phyloP scores from a whole-genome alignment of 2,329 filamentous ascomycete genomes.

The Hymenoscyphus linearis region DNA sequence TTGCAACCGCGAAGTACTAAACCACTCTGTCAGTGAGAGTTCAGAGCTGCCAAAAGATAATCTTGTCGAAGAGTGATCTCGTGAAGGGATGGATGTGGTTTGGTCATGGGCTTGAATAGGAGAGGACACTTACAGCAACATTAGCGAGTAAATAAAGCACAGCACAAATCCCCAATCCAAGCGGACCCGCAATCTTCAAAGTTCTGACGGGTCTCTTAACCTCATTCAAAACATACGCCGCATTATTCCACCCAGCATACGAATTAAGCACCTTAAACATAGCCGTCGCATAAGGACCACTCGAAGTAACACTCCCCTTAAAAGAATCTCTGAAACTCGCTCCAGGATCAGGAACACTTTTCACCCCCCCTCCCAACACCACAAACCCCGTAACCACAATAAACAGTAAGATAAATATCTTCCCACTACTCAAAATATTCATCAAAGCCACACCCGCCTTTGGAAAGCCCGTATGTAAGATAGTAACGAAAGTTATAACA shows the following conservation, averaged over 20 bases:
- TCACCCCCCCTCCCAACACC: constrained; percentile 34
- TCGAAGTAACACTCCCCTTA: constrained; percentile 38
- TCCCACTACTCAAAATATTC: constrained; percentile 42
- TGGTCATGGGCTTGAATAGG: not conserved
- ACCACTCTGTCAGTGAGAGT: not conserved
- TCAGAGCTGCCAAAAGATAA: not conserved
- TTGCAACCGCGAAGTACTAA: constrained; percentile 50
- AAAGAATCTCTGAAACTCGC: constrained; percentile 45
- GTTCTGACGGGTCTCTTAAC: constrained; percentile 51
- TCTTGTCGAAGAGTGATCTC: not conserved
- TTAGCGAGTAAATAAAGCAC: constrained; percentile 52
- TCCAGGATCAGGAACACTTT: constrained; percentile 26
- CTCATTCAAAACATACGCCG: constrained; percentile 52
- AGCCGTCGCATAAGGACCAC: constrained; percentile 40
- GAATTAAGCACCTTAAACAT: constrained; percentile 51
- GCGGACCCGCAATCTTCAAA: constrained; percentile 49
- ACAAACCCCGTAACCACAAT: constrained; percentile 40
- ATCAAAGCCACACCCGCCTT: constrained; percentile 42
- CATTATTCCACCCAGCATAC: constrained; percentile 49
- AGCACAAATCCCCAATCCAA: constrained; percentile 46
- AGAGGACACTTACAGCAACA: constrained; percentile 35
- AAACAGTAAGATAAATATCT: constrained; percentile 42
- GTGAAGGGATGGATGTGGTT: not conserved
- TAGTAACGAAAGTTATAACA: constrained; percentile 41
- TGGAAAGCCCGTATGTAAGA: constrained; percentile 41